phyloP scores from a whole-genome alignment of 345 rosid genomes.

The Eucalyptus marginata region DNA sequence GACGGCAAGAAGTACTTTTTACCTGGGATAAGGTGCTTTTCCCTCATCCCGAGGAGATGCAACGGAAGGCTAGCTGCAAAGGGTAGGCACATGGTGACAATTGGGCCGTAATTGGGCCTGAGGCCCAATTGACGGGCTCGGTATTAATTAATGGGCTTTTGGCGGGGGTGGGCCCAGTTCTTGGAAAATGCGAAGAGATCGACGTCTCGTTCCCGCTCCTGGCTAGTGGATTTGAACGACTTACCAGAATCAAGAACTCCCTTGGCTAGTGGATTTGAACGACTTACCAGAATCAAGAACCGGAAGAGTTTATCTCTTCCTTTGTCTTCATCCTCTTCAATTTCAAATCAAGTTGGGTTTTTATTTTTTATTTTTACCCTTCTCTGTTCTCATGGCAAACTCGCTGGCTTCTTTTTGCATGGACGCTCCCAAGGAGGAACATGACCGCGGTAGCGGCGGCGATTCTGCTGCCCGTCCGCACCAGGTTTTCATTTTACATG shows the following conservation, averaged over 20 bases:
- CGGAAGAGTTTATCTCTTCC: not conserved
- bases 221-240: not conserved
- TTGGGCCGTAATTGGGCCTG: constrained; percentile 5
- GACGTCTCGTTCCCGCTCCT: not conserved
- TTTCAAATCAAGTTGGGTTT: not conserved
- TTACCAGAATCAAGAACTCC: not conserved
- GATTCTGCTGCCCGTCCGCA: no score
- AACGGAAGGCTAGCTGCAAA: constrained; percentile 66
- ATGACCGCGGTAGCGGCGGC: not conserved
- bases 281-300: not conserved
- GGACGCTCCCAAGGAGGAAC: not conserved
- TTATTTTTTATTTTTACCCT: not conserved
- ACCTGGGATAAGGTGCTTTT: constrained; percentile 80
- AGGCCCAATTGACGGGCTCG: not conserved
- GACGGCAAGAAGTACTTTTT: constrained; percentile 86
- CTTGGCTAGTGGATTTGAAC: not conserved
- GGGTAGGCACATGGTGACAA: constrained; percentile 95
- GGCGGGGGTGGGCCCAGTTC: not conserved
- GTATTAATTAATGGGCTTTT: not conserved
- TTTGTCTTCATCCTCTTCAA: not conserved
- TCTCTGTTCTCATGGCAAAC: not conserved
- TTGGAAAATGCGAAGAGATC: no score
- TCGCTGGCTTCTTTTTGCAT: not conserved
- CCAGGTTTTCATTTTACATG: not conserved
- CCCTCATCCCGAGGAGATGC: constrained; percentile 93